Base-by-base conservation (phyloP, 2,329 filamentous ascomycete genomes). In the Paecilomyces formosus region DNA sequence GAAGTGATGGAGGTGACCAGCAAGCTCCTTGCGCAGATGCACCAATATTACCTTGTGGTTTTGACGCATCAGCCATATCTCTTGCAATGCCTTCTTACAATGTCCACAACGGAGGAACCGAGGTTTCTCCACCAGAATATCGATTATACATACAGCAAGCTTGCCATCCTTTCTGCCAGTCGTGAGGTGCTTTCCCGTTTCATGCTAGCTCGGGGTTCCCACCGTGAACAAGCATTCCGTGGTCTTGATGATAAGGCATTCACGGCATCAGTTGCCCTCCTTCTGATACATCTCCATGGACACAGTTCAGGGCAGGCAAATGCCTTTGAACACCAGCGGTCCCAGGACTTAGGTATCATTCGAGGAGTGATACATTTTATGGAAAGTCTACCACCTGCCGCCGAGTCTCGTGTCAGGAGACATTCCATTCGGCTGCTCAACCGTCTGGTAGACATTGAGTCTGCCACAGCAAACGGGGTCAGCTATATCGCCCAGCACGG, bases 31-130 rank as follows among this genome's bases (percentile, higher is more conserved):
- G 22, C 59, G 12, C 66, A 67, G 31, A 61, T 64, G 51, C 65
- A 67, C 49, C 65, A 68, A 21, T 59, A 65, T 30, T 68, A 66
- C 51, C 53, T 67, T 53, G 50, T 64, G 21, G 56, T 64, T 5
- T 56, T 65, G 22, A 55, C 64, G 2, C 64, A 66, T 30, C 65
- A 65, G 35, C 65, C 66, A 24, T 65, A 65, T 52, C n/a, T 64
- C 18, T 52, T 64, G 6, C 49, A 35, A 15, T n/a, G 35, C 6
- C 35, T 39, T 39, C 35, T 39, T n/a, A 2, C 1, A 3, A 39
- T n/a, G 2, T 39, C 35, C 13, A 39, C 1, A 3, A 39, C n/a
- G 35, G 35, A 39, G 13, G 35, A n/a, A 5, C 13, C 12, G 12
- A 3, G 3, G 13, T 39, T 13, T 39, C 13, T 2, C 7, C 35